Percentiles rank a stretch among this genome's conserved stretches.
Evolutionary conservation across 2,329 filamentous ascomycete genomes (phyloP).

Genomic region (Calonectria multiphialidica): DNA sequence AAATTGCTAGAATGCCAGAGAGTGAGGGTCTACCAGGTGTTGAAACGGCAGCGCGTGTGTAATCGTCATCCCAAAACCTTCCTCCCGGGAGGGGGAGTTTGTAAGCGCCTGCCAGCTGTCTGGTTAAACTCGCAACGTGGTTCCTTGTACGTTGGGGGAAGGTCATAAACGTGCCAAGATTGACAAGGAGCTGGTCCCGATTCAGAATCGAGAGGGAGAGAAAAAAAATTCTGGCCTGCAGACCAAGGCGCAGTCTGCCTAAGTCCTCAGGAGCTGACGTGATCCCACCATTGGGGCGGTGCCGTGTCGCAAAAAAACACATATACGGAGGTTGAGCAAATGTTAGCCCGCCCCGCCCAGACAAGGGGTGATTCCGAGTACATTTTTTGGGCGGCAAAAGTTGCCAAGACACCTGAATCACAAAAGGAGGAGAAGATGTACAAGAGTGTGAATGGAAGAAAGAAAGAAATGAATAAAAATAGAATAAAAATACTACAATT

Average conservation of each 20-base stretch:
- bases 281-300: slow-evolving; percentile 11
- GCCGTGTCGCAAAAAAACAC: slow-evolving; percentile 14
- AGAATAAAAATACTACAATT: no score
- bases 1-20: slow-evolving; percentile 10
- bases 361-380: no score
- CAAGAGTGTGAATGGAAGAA: no score
- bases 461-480: no score
- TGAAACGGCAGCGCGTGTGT: slow-evolving; percentile 3
- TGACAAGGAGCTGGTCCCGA: neutral
- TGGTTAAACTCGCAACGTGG: slow-evolving; percentile 28
- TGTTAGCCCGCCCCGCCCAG: no score
- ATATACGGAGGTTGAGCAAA: neutral
- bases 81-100: neutral
- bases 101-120: slow-evolving; percentile 25
- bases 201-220: neutral
- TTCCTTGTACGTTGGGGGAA: slow-evolving; percentile 19
- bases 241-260: slow-evolving; percentile 18
- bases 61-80: neutral
- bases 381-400: no score
- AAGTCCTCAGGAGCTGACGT: slow-evolving; percentile 20
- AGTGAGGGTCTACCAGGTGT: slow-evolving; percentile 1
- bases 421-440: no score
- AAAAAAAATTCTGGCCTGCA: neutral
- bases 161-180: slow-evolving; percentile 17
- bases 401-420: no score